A percentile compares a stretch with the other conserved stretches of the same genome.
Conservation (phyloP, 106 monocot genomes). For the Phalaenopsis aphrodite region DNA sequence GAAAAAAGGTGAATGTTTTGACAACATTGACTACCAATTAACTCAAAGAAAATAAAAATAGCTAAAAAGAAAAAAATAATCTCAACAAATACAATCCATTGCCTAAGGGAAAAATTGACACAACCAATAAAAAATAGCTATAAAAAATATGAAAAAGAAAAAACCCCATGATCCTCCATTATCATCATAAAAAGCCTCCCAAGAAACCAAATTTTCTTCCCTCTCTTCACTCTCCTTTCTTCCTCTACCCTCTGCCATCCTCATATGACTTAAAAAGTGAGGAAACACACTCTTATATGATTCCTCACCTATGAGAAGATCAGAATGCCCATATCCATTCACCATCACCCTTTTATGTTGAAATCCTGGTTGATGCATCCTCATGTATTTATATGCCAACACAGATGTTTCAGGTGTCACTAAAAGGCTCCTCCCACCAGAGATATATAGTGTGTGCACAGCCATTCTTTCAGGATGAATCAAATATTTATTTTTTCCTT, state of each 20-base stretch:
- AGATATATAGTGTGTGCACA: conserved; percentile 25
- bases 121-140: neutral
- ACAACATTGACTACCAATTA: too few species aligned
- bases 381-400: conserved; percentile 28
- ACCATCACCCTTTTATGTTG: conserved; percentile 30
- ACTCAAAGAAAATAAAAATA: too few species aligned
- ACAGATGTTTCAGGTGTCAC: conserved; percentile 21
- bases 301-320: conserved; percentile 32
- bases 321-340: conserved; percentile 33
- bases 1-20: too few species aligned
- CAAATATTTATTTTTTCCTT: conserved; percentile 23
- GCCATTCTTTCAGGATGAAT: conserved; percentile 35
- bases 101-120: neutral
- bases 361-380: conserved; percentile 23
- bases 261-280: conserved; percentile 28
- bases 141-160: neutral
- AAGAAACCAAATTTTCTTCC: conserved; percentile 5
- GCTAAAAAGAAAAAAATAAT: too few species aligned
- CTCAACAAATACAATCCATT: neutral
- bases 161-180: neutral
- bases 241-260: conserved; percentile 15
- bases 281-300: conserved; percentile 27
- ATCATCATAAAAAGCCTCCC: conserved; percentile 14
- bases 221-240: neutral
- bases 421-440: conserved; percentile 27